Evolutionary conservation across 768 basidiomycete genomes (phyloP), one percentile per base, ranked within the genome.

Genomic region (Lactarius vividus): DNA sequence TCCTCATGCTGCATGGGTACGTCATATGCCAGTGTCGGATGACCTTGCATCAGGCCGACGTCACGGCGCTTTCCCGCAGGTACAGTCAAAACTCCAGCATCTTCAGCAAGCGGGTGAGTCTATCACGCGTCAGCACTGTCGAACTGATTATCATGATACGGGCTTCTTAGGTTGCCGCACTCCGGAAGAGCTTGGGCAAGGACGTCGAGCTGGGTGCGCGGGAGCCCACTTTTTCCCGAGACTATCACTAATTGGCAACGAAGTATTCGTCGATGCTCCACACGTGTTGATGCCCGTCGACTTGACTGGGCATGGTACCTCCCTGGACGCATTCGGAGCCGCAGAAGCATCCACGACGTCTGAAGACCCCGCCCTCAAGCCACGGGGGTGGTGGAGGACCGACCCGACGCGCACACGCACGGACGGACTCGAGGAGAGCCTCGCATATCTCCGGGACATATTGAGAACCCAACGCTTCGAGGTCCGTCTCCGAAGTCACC

Each of bases 241-340:
- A 20, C 18, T 2, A 29, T 33, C 37, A 23, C 9, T 37, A 49
- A n/a, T 53, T 49, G 35, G 26, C n/a, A 23, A 46, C 16, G 54
- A 23, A 92, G 92, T 92, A 4, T 91, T 92, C 73, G 71, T 90
- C 37, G 88, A 92, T 68, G 92, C 82, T 0, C 90, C 90, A 1
- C 80, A 84, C 55, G 77, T 90, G 49, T 78, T 94, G 11, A 79
- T 83, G 35, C 89, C 89, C 0, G 85, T 78, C 13, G 91, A 93
- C 69, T 73, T 90, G 16, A 77, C 77, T 7, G 70, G 61, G 28
- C 74, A 75, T 44, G 70, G 73, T 4, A 64, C 71, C 5, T 72
- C 75, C 3, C 70, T 78, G 7, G 77, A 73, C 18, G 75, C 78
- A 11, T 67, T 82, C 15, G 82, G 80, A 28, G 79, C 80, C n/a